These are phyloP conservation scores for Cyberlindnera xylosilytica DNA, from an alignment of 805 yeast genomes.

Conservation along the genomic window DNA sequence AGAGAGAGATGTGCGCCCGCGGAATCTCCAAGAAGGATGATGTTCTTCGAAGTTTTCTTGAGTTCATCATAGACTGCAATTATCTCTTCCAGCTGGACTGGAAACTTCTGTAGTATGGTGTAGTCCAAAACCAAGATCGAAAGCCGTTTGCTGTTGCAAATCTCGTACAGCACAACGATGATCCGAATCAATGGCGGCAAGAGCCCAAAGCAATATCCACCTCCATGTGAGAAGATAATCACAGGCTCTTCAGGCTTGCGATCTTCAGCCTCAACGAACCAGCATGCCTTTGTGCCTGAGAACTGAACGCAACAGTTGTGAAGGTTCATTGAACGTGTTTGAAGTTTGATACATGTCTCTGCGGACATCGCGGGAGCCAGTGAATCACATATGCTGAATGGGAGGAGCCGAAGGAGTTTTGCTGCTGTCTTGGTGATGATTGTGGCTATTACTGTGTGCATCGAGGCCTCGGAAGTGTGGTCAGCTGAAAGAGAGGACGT, in stretches of 20 bases:
- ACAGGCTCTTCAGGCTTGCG: conserved; percentile 22
- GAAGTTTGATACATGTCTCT: background rate
- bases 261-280: conserved; percentile 29
- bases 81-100: conserved; percentile 28
- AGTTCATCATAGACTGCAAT: conserved; percentile 18
- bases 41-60: conserved; percentile 12
- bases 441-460: too few relatives aligned
- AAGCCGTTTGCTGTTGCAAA: conserved; percentile 11
- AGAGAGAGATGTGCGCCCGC: conserved; percentile 30
- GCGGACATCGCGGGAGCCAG: background rate
- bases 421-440: too few relatives aligned
- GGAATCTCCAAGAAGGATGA: conserved; percentile 30
- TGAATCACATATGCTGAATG: too few relatives aligned
- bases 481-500: too few relatives aligned
- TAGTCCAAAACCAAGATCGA: conserved; percentile 30
- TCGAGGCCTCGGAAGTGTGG: too few relatives aligned
- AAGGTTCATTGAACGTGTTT: background rate
- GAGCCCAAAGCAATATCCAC: conserved; percentile 17
- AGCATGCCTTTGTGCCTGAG: conserved; percentile 1
- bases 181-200: conserved; percentile 8
- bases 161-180: conserved; percentile 2
- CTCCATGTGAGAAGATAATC: conserved; percentile 19
- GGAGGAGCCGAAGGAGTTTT: background rate
- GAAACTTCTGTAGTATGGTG: conserved; percentile 23
- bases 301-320: background rate